phyloP scores from a whole-genome alignment of 371 early-diverging fungal species.

The Mortierella sp. region DNA sequence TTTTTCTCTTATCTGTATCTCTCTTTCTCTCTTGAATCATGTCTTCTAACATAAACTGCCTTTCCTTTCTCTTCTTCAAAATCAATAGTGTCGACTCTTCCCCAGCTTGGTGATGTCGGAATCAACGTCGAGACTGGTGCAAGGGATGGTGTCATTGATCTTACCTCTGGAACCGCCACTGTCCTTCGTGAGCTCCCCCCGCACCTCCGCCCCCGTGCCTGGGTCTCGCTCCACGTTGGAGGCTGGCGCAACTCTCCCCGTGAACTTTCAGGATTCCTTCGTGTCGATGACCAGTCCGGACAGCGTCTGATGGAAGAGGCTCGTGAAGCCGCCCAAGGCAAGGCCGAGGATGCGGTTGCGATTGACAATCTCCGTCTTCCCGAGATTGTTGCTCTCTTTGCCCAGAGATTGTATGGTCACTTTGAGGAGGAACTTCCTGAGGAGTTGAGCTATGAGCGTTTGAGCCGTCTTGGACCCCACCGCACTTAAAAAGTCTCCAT shows the following conservation, averaged over 20 bases:
- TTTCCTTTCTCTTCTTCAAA: neutral
- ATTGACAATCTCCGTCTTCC: conserved; percentile 40
- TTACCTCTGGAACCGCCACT: conserved; percentile 25
- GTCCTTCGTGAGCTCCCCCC: conserved; percentile 21
- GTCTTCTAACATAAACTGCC: neutral
- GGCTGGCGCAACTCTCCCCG: conserved; percentile 46
- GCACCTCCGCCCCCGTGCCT: conserved; percentile 40
- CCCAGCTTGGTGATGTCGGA: conserved; percentile 17
- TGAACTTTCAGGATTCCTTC: conserved; percentile 37
- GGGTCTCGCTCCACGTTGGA: conserved; percentile 48
- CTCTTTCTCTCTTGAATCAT: neutral
- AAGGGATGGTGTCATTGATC: conserved; percentile 20
- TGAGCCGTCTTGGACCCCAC: conserved; percentile 31
- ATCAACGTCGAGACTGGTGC: conserved; percentile 33
- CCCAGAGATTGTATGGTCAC: conserved; percentile 43
- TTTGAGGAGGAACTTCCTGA: conserved; percentile 41
- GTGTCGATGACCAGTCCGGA: conserved; percentile 46
- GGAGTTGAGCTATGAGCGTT: conserved; percentile 26
- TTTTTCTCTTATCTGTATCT: neutral
- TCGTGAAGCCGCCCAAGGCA: conserved; percentile 27
- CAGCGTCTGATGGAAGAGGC: conserved; percentile 45
- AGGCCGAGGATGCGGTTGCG: conserved; percentile 28
- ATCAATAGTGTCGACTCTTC: conserved; percentile 19
- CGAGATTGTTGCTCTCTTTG: conserved; percentile 44
- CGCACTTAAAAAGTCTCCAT: conserved; percentile 17